A percentile compares a stretch with the other conserved stretches of the same genome.
These are phyloP conservation scores for Vanderwaltozyma yarrowii DNA, from an alignment of 805 yeast genomes.

Conservation along the genomic window DNA sequence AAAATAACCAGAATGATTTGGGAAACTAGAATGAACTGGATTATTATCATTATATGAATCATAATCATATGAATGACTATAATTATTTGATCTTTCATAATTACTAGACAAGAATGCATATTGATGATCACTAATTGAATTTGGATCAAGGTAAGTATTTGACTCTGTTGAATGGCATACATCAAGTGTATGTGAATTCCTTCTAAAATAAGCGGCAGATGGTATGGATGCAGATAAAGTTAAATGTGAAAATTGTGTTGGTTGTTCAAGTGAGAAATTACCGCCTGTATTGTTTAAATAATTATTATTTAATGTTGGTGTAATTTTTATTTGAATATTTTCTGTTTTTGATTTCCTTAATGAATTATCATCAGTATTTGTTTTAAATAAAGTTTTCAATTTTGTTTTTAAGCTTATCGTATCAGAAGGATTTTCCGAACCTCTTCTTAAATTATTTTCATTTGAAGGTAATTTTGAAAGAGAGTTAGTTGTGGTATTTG, in stretches of 20 bases:
- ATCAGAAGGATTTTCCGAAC: neutral
- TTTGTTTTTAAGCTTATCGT: neutral
- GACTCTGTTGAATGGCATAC: neutral
- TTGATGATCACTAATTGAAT: too few relatives aligned
- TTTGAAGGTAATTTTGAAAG: too few relatives aligned
- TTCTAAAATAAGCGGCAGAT: neutral
- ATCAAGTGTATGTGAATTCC: neutral
- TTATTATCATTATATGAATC: too few relatives aligned
- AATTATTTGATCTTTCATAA: too few relatives aligned
- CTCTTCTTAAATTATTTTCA: neutral
- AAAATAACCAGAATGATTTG: neutral
- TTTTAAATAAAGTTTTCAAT: conserved; percentile 1
- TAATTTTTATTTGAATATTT: neutral
- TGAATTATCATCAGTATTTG: neutral
- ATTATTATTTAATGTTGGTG: neutral
- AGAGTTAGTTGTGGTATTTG: neutral
- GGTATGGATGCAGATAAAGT: neutral
- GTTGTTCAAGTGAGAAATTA: too few relatives aligned
- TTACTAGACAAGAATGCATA: too few relatives aligned
- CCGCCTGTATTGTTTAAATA: too few relatives aligned
- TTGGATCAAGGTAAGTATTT: neutral
- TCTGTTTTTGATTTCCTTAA: neutral
- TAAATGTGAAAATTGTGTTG: neutral
- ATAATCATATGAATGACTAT: too few relatives aligned
- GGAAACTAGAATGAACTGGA: too few relatives aligned